These are phyloP conservation scores for Suillus luteus DNA, from an alignment of 768 basidiomycete species.

Conservation along the genomic window DNA sequence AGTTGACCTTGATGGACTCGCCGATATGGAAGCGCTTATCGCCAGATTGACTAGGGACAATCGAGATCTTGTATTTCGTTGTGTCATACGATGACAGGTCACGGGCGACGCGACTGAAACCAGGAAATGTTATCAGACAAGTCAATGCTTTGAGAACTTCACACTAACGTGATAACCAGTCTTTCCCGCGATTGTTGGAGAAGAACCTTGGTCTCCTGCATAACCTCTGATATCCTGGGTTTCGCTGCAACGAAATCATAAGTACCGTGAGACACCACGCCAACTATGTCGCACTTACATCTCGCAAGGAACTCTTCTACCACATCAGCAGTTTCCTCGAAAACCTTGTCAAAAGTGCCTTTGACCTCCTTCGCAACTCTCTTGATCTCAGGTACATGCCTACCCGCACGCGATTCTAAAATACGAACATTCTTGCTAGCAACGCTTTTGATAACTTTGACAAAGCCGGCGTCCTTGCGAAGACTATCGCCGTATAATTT, in stretches of 20 bases:
- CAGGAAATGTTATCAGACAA: conserved; percentile 5
- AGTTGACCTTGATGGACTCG: conserved; percentile 82
- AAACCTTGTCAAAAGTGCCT: conserved; percentile 94
- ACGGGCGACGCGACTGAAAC: conserved; percentile 69
- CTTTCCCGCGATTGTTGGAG: conserved; percentile 89
- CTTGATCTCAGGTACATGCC: conserved; percentile 80
- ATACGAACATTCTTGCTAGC: conserved; percentile 80
- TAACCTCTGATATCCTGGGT: conserved; percentile 84
- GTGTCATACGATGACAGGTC: conserved; percentile 82
- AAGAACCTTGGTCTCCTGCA: conserved; percentile 90
- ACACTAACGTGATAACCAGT: conserved; percentile 85
- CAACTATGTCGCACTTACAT: conserved; percentile 52
- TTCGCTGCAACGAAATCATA: conserved; percentile 54
- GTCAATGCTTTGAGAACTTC: conserved; percentile 5
- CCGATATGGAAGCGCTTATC: conserved; percentile 80
- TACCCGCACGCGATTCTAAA: conserved; percentile 74
- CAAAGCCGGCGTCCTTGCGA: conserved; percentile 94
- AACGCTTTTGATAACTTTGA: conserved; percentile 96
- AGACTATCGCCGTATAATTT: conserved; percentile 93
- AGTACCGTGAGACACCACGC: background rate
- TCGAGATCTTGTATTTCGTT: conserved; percentile 72
- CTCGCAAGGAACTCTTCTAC: conserved; percentile 93
- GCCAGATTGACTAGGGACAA: conserved; percentile 54
- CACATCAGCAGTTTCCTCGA: conserved; percentile 89
- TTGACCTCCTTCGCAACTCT: conserved; percentile 89